Evolutionary conservation across 495 filamentous ascomycete species (phyloP), one percentile per base, ranked within the genome.

Genomic region (Symbiotaphrina buchneri): DNA sequence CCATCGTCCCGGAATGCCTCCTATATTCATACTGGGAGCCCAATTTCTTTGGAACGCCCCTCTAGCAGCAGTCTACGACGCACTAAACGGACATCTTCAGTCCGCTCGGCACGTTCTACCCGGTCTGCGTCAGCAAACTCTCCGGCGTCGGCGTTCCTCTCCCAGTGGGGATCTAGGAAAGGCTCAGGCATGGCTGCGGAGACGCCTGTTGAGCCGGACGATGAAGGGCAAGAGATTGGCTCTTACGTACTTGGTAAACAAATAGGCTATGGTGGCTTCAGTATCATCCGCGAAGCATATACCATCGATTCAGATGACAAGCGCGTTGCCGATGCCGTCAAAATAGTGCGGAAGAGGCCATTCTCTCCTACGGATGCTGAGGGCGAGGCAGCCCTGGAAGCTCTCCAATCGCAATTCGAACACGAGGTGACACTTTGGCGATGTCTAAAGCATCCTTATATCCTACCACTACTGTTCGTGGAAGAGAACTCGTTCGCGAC

Each of bases 341-440:
- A 81, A 42, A 73, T 81, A 38, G 73, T 81, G 5, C 68, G 63
- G 29, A 76, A 74, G 39, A 56, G 63, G 18, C 47, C 70, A 7
- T 38, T 49, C 5, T 63, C 58, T 20, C 62, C 58, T 37, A 60
- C 55, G 18, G 69, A 71, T 38, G 45, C 41, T 18, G 71, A 78
- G 40, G 77, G 77, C 34, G 74, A 81, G 17, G 58, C 62, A 36
- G n/a, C n/a, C n/a, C n/a, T n/a, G n/a, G 53, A 25, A 8, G 8
- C 7, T 8, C 23, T 73, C 14, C 74, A 79, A 39, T 66, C 69
- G 3, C 67, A 76, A 36, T 78, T 81, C 34, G 74, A 78, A 36
- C 74, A 76, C 37, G 74, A 81, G 47, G 65, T 80, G 16, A 53
- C 59, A 16, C 56, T 81, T 10, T 81, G 74, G 74, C 54, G 74